Percentiles rank a stretch among this genome's conserved stretches.
These are phyloP conservation scores for Thalassiosira pacifica DNA, from an alignment of 352 stramenopile genomes.

Conservation along the genomic window DNA sequence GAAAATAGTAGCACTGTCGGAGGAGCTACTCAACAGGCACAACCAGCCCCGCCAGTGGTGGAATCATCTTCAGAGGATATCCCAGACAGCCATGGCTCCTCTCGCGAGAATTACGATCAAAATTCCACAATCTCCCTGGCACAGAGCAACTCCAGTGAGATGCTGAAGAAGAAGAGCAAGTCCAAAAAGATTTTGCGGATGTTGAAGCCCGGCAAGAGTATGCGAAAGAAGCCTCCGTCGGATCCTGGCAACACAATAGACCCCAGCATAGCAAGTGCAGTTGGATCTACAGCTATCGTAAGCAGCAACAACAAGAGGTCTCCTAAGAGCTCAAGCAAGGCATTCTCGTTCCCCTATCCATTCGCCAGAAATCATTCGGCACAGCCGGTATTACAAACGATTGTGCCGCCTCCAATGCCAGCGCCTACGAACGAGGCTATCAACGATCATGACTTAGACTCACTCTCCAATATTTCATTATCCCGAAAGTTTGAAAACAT, in stretches of 20 bases:
- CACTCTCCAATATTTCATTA: conserved; percentile 17
- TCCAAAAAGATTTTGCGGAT: conserved; percentile 58
- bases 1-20: conserved; percentile 15
- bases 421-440: not conserved
- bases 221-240: conserved; percentile 21
- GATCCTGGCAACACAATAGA: not conserved
- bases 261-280: not conserved
- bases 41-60: not conserved
- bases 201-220: conserved; percentile 42
- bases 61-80: conserved; percentile 15
- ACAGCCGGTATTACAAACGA: conserved; percentile 19
- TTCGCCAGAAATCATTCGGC: conserved; percentile 41
- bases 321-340: conserved; percentile 16
- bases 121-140: conserved; percentile 11
- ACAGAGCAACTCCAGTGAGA: not conserved
- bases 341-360: conserved; percentile 47
- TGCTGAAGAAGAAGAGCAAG: conserved; percentile 53
- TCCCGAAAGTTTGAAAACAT: conserved; percentile 65
- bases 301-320: conserved; percentile 28
- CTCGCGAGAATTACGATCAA: conserved; percentile 38
- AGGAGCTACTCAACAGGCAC: not conserved
- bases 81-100: conserved; percentile 5
- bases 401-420: conserved; percentile 6
- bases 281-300: not conserved
- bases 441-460: not conserved